phyloP scores from a whole-genome alignment of 129 eudicot species.

The Solidago caesia region DNA sequence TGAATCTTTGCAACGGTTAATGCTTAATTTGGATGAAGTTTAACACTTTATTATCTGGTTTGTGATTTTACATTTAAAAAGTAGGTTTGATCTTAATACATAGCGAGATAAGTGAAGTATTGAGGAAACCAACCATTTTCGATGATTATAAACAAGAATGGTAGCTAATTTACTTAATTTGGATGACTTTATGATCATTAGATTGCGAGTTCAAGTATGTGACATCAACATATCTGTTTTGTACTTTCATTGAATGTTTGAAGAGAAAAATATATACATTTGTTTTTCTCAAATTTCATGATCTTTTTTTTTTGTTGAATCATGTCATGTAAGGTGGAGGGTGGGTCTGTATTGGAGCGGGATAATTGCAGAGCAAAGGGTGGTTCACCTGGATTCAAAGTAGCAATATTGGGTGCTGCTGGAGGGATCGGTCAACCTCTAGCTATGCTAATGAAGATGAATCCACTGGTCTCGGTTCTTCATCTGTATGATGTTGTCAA shows the following conservation, averaged over 20 bases:
- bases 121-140: background rate
- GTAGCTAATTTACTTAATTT: constrained; percentile 9
- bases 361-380: constrained; percentile 88
- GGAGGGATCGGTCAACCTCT: constrained; percentile 97
- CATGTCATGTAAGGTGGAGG: constrained; percentile 43
- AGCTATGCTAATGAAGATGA: constrained; percentile 91
- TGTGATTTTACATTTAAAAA: background rate
- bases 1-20: constrained; percentile 5
- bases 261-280: background rate
- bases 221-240: constrained; percentile 2
- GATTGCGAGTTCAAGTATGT: background rate
- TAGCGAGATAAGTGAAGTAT: background rate
- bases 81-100: background rate
- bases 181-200: background rate
- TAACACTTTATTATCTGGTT: background rate
- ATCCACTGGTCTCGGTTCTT: constrained; percentile 82
- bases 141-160: constrained; percentile 11
- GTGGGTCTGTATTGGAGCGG: constrained; percentile 44
- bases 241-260: background rate
- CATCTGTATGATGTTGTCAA: constrained; percentile 96
- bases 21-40: constrained; percentile 13
- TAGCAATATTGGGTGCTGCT: constrained; percentile 93
- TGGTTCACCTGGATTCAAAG: constrained; percentile 87
- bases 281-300: constrained; percentile 7
- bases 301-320: background rate